Percentiles rank a stretch among this genome's conserved stretches.
Evolutionary conservation across 768 basidiomycete genomes (phyloP).

Genomic region (Agrocybe pediades): DNA sequence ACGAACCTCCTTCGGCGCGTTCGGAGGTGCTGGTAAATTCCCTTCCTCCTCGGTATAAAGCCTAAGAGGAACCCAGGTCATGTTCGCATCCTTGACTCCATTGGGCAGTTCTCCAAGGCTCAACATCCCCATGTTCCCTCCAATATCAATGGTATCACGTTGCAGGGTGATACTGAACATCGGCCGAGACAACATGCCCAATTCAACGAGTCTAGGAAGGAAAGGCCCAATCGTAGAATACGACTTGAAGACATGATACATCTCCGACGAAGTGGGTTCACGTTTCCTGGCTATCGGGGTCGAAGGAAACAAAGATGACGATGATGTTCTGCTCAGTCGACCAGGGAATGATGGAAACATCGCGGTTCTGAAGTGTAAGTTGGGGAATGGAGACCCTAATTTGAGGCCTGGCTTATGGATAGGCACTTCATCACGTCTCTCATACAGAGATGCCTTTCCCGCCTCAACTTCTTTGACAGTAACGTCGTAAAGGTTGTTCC

Average conservation of each 20-base stretch:
- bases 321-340: constrained; percentile 8
- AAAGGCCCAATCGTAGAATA: constrained; percentile 46
- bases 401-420: constrained; percentile 16
- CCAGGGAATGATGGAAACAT: constrained; percentile 30
- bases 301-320: constrained; percentile 1
- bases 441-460: constrained; percentile 1
- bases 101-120: constrained; percentile 67
- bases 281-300: constrained; percentile 14
- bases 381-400: constrained; percentile 25
- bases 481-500: constrained; percentile 37
- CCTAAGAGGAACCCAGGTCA: constrained; percentile 71
- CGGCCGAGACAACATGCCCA: constrained; percentile 37
- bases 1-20: constrained; percentile 63
- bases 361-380: constrained; percentile 21
- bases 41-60: constrained; percentile 51
- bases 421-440: constrained; percentile 4
- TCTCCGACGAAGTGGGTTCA: constrained; percentile 1
- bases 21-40: constrained; percentile 55
- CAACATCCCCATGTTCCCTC: constrained; percentile 65
- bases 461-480: constrained; percentile 9
- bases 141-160: constrained; percentile 66
- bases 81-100: constrained; percentile 42
- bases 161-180: constrained; percentile 66
- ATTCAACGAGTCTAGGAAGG: constrained; percentile 45
- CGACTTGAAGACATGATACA: constrained; percentile 34